A percentile compares a stretch with the other conserved stretches of the same genome.
These are phyloP conservation scores for Trypethelium eluteriae DNA, from an alignment of 495 filamentous ascomycete genomes.

Conservation along the genomic window DNA sequence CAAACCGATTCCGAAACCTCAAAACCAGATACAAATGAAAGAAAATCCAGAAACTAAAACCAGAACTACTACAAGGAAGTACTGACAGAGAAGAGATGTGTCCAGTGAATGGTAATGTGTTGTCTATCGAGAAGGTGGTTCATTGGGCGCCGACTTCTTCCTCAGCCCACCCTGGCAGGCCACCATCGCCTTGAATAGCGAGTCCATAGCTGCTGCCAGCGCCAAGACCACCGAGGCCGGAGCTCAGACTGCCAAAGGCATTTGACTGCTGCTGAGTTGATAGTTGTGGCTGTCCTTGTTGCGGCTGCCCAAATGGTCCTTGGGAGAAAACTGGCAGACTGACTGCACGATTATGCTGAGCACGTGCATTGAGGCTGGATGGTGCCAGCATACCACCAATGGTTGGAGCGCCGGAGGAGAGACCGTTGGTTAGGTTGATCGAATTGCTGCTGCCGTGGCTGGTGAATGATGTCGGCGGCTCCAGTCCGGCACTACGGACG, in stretches of 20 bases:
- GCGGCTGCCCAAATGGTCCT: slow-evolving; percentile 46
- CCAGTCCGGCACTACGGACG: slow-evolving; percentile 23
- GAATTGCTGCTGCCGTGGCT: slow-evolving; percentile 32
- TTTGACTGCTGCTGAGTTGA: slow-evolving; percentile 32
- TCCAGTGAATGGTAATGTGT: not conserved
- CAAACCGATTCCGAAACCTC: slow-evolving; percentile 1
- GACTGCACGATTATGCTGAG: slow-evolving; percentile 74
- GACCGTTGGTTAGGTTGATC: slow-evolving; percentile 39
- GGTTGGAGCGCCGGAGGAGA: slow-evolving; percentile 50
- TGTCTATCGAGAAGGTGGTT: not conserved
- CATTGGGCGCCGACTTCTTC: slow-evolving; percentile 18
- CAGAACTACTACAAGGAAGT: not conserved
- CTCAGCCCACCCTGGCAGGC: slow-evolving; percentile 51
- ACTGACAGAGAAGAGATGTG: slow-evolving; percentile 10
- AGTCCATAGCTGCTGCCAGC: slow-evolving; percentile 52
- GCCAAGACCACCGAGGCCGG: slow-evolving; percentile 50
- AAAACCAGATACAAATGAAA: not conserved
- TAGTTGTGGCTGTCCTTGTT: slow-evolving; percentile 34
- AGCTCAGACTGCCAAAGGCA: slow-evolving; percentile 52
- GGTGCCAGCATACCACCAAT: slow-evolving; percentile 71
- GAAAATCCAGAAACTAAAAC: not conserved
- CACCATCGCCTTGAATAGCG: slow-evolving; percentile 55
- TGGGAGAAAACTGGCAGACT: slow-evolving; percentile 70
- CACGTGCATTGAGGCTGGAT: slow-evolving; percentile 53
- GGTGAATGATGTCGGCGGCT: slow-evolving; percentile 3